A percentile compares a stretch with the other conserved stretches of the same genome.
These are phyloP conservation scores for Tephrocybe rancida DNA, from an alignment of 768 basidiomycete species.

Conservation along the genomic window DNA sequence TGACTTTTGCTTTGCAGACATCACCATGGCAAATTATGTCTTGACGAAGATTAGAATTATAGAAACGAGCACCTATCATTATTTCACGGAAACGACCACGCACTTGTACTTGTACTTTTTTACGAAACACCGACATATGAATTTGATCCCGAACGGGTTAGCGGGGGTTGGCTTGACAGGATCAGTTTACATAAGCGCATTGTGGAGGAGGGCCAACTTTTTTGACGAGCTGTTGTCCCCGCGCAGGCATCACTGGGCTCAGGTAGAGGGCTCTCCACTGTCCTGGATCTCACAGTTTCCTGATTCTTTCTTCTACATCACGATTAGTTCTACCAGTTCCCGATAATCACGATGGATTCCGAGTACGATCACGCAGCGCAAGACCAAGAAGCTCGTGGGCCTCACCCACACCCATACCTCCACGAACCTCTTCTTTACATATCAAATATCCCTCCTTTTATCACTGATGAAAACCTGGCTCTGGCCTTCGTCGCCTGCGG, in stretches of 20 bases:
- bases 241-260: constrained; percentile 28
- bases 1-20: neutral
- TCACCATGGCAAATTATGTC: neutral
- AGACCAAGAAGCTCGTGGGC: constrained; percentile 32
- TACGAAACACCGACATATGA: neutral
- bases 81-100: constrained; percentile 6
- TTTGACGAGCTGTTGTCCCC: constrained; percentile 15
- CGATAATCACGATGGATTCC: constrained; percentile 46
- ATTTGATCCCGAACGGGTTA: neutral
- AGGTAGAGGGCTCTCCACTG: constrained; percentile 12
- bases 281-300: constrained; percentile 11
- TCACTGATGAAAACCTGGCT: constrained; percentile 79
- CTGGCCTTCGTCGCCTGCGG: constrained; percentile 72
- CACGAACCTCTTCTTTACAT: constrained; percentile 84
- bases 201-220: constrained; percentile 13
- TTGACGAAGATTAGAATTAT: neutral
- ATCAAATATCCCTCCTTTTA: constrained; percentile 71
- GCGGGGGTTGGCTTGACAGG: neutral
- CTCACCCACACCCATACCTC: constrained; percentile 78
- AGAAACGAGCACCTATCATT: constrained; percentile 6
- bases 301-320: constrained; percentile 16
- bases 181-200: constrained; percentile 21
- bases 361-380: constrained; percentile 38
- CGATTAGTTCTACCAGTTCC: constrained; percentile 11
- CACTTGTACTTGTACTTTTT: constrained; percentile 4